Percentiles rank a stretch among this genome's conserved stretches.
Evolutionary conservation across 108 stramenopile species (phyloP).

Genomic region (Cyclotella sp.): DNA sequence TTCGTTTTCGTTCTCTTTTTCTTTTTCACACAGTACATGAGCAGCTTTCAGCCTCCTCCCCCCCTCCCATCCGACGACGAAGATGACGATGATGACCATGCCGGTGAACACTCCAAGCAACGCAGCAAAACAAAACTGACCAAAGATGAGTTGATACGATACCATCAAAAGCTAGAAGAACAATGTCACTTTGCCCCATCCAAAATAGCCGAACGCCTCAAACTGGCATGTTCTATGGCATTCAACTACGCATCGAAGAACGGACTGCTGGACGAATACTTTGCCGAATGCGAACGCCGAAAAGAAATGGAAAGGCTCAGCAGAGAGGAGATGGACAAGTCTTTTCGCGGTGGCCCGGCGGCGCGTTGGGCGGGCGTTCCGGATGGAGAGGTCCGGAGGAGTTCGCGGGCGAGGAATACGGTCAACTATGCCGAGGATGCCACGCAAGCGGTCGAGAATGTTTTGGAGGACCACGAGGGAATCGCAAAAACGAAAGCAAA

Average conservation of each 20-base stretch:
- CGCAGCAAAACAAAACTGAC: conserved; percentile 33
- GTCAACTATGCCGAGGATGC: conserved; percentile 49
- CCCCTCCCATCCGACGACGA: conserved; percentile 33
- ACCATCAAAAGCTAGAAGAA: conserved; percentile 18
- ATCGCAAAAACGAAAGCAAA: neutral
- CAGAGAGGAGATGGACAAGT: conserved; percentile 15
- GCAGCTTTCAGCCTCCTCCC: conserved; percentile 30
- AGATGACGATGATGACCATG: conserved; percentile 11
- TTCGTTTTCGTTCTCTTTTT: neutral
- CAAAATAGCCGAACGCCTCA: conserved; percentile 45
- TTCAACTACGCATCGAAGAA: conserved; percentile 14
- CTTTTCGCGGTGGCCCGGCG: neutral
- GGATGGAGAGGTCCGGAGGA: conserved; percentile 38
- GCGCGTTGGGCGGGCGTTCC: neutral
- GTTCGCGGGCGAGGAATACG: conserved; percentile 29
- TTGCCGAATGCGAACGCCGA: conserved; percentile 18
- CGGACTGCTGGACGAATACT: conserved; percentile 39
- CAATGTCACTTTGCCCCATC: conserved; percentile 43
- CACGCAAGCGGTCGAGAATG: conserved; percentile 19
- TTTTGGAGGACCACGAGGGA: conserved; percentile 11
- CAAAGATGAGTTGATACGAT: conserved; percentile 18
- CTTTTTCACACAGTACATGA: conserved; percentile 26
- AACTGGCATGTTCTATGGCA: conserved; percentile 36
- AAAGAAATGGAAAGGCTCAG: conserved; percentile 19
- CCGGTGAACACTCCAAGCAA: conserved; percentile 2